Base-by-base conservation (phyloP, 805 yeast genomes). In the Pichia ethanolica region DNA sequence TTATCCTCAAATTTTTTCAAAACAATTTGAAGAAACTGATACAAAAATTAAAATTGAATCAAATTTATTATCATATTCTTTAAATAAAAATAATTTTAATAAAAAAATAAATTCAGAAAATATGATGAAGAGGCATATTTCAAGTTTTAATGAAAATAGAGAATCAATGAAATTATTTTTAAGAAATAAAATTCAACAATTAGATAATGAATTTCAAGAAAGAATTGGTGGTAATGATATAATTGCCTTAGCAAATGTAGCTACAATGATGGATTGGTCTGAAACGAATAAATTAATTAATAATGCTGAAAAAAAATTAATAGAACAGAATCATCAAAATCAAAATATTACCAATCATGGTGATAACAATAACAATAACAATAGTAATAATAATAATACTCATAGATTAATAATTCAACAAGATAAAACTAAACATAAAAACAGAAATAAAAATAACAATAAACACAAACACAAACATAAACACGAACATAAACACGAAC, bases 141-240 rank as follows among this genome's bases (percentile, higher is more conserved):
- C 36, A 13, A 33, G 43, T 20, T 42, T 47, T 12, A 42, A 20
- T 20, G 52, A 49, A 37, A 49, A 49, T 25, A 49, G 52, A 27
- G 27, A 42, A 32, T 42, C 47, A 30, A 28, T 45, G 14, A 45
- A 44, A 35, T 14, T n/a, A 7, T 36, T 33, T 28, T 6, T 49
- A 28, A 27, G 28, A 9, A 32, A 39, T 6, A 27, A 43, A 36
- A 39, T 50, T 3, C 20, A 40, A n/a, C n/a, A 39, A 5, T n/a
- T 50, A 3, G 53, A 50, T 33, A 13, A n/a, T 35, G 42, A 38
- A 10, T 10, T 49, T 3, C 45, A 41, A 12, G 8, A 26, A 3
- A 20, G 39, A 13, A 30, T 41, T 3, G 45, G 45, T 20, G 45
- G 45, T 10, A 34, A 12, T 10, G 32, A 35, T 10, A 28, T 38